Conservation (phyloP, 1,284 basidiomycete genomes). For the Tilletia indica region DNA sequence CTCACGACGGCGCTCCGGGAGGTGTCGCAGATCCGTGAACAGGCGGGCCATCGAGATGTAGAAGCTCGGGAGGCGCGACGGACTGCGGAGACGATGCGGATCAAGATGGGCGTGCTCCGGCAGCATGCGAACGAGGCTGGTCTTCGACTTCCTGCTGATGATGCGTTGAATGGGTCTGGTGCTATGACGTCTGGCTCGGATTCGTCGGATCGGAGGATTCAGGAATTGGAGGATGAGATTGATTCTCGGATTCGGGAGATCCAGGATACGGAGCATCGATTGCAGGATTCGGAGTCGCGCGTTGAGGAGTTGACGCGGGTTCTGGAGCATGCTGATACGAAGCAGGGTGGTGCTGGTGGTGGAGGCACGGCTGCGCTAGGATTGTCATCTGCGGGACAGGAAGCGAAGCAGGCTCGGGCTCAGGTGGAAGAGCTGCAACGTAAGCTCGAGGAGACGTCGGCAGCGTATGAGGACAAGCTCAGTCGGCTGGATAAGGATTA, state of each 20-base stretch:
- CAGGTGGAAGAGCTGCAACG: conserved; percentile 49
- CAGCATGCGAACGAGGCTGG: conserved; percentile 80
- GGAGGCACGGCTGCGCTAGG: neutral
- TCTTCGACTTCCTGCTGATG: conserved; percentile 49
- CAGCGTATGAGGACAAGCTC: conserved; percentile 52
- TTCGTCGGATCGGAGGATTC: conserved; percentile 40
- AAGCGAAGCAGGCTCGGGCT: conserved; percentile 74
- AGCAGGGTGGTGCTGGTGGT: neutral
- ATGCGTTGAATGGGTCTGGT: conserved; percentile 31
- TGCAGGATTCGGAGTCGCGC: conserved; percentile 47
- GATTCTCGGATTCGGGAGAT: conserved; percentile 39
- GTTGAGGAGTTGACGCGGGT: conserved; percentile 49
- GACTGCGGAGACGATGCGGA: conserved; percentile 70
- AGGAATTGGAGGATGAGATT: conserved; percentile 51
- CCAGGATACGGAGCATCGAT: conserved; percentile 45
- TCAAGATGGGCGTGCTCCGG: conserved; percentile 77
- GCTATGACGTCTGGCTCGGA: neutral
- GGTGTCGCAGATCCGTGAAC: conserved; percentile 65
- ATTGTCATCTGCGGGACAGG: conserved; percentile 63
- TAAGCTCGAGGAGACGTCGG: conserved; percentile 49
- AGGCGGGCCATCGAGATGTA: conserved; percentile 60
- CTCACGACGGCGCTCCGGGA: conserved; percentile 73
- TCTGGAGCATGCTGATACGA: conserved; percentile 34
- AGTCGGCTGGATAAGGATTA: conserved; percentile 88
- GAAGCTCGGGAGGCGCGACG: conserved; percentile 69